Base-by-base conservation (phyloP, 495 filamentous ascomycete species). In the Aspergillus biplanus region DNA sequence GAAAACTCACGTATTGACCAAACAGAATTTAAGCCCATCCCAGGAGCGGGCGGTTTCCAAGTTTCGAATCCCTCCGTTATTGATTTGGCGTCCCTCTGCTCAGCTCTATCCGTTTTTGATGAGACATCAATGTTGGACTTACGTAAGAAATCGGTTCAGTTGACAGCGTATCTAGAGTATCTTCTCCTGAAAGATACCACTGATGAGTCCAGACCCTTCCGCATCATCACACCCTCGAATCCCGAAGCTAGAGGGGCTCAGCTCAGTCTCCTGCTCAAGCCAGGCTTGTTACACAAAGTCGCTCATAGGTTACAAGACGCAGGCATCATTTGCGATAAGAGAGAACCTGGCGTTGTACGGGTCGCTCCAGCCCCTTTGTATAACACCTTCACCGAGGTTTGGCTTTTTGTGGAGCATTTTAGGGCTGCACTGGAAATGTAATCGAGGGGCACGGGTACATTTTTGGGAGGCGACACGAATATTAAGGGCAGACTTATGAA, bases 281-380 rank as follows among this genome's bases (percentile, higher is more conserved):
- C 84, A 11, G 89, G 88, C 0, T 69, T 96, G 56, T 78, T 97
- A 65, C 87, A 91, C 57, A 66, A 72, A 1, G 89, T 96, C 3
- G 86, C 92, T 75, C 73, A 85, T 48, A 80, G 77, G 47, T 72
- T 99, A 53, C 86, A 95, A 68, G 78, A 85, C 44, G 76, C 80
- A 1, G 87, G 87, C 6, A 86, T 97, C 16, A 84, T 99, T 42
- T 89, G 93, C 49, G 95, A 98, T 71, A 92, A 98, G 83, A 80
- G 95, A 58, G 86, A 86, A 71, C 95, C 95, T n/a, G 88, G 93
- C 75, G 95, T 99, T 42, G 85, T 99, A 9, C 83, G 95, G n/a
- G 91, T 96, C 5, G 93, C 94, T n/a, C 95, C 95, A 0, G 85
- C 88, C 55, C 94, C 95, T 35, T 68, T 98, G 54, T 99, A 97